Conservation (phyloP, 2,329 filamentous ascomycete species). For the Sporothrix humicola region DNA sequence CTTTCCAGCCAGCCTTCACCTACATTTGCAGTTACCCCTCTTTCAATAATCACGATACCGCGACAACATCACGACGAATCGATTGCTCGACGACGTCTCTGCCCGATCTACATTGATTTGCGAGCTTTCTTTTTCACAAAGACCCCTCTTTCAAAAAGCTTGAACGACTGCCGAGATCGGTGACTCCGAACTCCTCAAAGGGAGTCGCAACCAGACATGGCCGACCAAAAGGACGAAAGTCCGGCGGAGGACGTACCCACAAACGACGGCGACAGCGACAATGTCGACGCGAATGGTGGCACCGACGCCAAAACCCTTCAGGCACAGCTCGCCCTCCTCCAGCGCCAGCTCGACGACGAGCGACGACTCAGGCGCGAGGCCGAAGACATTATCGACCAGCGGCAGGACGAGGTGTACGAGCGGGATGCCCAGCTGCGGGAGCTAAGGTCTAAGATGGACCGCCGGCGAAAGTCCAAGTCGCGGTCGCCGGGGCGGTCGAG, state of each 20-base stretch:
- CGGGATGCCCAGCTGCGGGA: not conserved
- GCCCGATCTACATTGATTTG: not conserved
- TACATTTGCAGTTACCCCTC: not conserved
- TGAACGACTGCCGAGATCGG: not conserved
- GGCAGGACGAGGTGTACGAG: conserved; percentile 26
- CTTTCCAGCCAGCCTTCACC: too few species aligned
- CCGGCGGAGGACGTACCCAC: not conserved
- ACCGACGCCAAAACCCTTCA: not conserved
- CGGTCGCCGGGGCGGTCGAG: not conserved
- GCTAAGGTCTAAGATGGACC: not conserved
- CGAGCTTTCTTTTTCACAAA: not conserved
- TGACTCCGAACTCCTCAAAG: not conserved
- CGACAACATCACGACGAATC: too few species aligned
- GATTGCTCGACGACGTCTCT: not conserved
- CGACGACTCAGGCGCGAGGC: conserved; percentile 25
- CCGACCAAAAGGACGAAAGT: not conserved
- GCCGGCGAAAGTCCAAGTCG: not conserved
- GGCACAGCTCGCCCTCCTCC: not conserved
- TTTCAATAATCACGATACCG: not conserved
- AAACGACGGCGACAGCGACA: not conserved
- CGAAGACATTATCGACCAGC: conserved; percentile 29
- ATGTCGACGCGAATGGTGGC: not conserved
- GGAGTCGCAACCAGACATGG: not conserved
- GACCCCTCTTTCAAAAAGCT: not conserved
- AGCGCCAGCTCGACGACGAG: conserved; percentile 14